Percentiles rank a stretch among this genome's conserved stretches.
These are phyloP conservation scores for Myriosclerotinia duriaeana DNA, from an alignment of 2,329 filamentous ascomycete genomes.

Conservation along the genomic window DNA sequence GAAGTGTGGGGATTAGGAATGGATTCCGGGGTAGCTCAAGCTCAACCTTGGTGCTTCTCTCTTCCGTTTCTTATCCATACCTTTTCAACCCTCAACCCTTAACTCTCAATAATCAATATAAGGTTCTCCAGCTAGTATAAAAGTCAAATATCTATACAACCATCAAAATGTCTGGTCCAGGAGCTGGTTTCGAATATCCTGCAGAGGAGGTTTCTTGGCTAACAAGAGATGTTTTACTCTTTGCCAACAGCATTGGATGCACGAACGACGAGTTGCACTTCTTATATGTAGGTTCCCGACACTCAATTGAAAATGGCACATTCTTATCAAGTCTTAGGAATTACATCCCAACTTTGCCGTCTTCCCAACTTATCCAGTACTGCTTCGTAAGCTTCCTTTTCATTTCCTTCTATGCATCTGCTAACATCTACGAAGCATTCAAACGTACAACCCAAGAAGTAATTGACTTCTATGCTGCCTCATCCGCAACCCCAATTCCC, in stretches of 20 bases:
- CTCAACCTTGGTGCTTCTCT: slow-evolving; percentile 39
- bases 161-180: slow-evolving; percentile 42
- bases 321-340: slow-evolving; percentile 55
- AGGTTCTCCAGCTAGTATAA: not conserved
- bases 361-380: slow-evolving; percentile 66
- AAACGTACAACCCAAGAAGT: slow-evolving; percentile 66
- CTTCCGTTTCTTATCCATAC: not conserved
- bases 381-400: slow-evolving; percentile 30
- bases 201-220: slow-evolving; percentile 75
- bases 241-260: slow-evolving; percentile 84
- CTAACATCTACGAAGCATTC: slow-evolving; percentile 51
- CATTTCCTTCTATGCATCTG: not conserved
- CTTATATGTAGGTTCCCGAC: slow-evolving; percentile 66
- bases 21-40: slow-evolving; percentile 22
- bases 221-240: slow-evolving; percentile 84
- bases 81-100: not conserved
- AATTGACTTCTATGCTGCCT: slow-evolving; percentile 66
- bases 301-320: not conserved
- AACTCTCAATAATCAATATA: not conserved
- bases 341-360: slow-evolving; percentile 81
- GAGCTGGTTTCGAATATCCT: slow-evolving; percentile 78
- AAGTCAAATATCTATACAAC: not conserved
- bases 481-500: slow-evolving; percentile 55
- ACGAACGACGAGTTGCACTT: slow-evolving; percentile 86
- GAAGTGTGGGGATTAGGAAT: slow-evolving; percentile 20